Evolutionary conservation across 2,329 filamentous ascomycete species (phyloP), one percentile per base, ranked within the genome.

Genomic region (Calonectria crousiana): DNA sequence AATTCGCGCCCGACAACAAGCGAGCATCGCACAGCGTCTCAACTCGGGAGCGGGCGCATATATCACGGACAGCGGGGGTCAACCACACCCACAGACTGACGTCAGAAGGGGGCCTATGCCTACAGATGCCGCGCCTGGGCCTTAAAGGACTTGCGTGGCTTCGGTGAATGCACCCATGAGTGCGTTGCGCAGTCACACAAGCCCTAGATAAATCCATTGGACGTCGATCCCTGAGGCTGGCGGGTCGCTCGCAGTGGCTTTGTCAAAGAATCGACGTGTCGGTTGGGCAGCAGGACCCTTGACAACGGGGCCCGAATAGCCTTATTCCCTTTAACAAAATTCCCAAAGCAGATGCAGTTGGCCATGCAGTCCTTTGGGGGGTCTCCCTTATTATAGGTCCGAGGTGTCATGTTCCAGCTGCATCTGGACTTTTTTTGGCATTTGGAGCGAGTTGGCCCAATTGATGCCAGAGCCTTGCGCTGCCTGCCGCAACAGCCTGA

Each of bases 121-220:
- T 62, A 26, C 44, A 53, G 41, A 67, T 64, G 70, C 52, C 53
- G 64, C 28, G 65, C 53, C 53, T 36, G 47, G n/a, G 64, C 34
- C 51, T 58, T 68, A 34, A 68, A 60, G 41, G 56, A 51, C 38
- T 66, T 69, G 71, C 71, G 65, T 73, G 71, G 71, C 71, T 66
- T 66, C 66, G 71, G 58, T 73, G 71, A 69, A 36, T 62, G 47
- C 32, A 51, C 41, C 58, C 52, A 20, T 38, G 49, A 64, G 67
- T 32, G 69, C 69, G 62, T 62, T 67, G 70, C 52, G 26, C 47
- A 72, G 65, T 68, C 53, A 41, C 70, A 53, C 49, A 60, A 73
- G 71, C 71, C 71, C 71, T 58, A 72, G 41, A 65, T 58, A 65
- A 52, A 51, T 69, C 58, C 38, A 73, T 73, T 73, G 71, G 71